Evolutionary conservation across 2,329 filamentous ascomycete genomes (phyloP), one percentile per base, ranked within the genome.

Genomic region (Botryotinia globosa): DNA sequence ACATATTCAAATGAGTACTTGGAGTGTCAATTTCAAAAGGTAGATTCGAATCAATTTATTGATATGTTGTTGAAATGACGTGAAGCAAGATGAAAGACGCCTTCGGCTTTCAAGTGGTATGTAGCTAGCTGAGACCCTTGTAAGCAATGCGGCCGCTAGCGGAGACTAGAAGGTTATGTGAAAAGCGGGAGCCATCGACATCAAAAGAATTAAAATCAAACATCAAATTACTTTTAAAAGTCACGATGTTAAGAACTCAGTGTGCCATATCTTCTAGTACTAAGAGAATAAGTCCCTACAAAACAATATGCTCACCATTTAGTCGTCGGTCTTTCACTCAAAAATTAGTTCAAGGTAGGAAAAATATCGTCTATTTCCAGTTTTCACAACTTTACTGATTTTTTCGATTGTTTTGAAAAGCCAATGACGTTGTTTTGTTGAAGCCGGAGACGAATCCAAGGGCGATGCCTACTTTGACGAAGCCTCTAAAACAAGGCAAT

Each of bases 401-500:
- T 54, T 54, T 44, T 56, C n/a, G 25, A 3, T 63, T 34, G 0
- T 65, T 32, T 16, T 34, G 18, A 34, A 32, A 37, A 72, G 70
- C 20, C 25, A 68, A 72, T 44, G 80, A 82, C 61, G 75, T 78
- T 63, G 78, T 81, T 56, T 65, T 81, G 14, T 69, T 81, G 44
- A 77, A 74, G 62, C 72, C 76, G 10, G 77, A 72, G 32, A 39
- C 69, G 32, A 72, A 72, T 56, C 42, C 63, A 51, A 58, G 48
- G 9, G 64, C 74, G 16, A 29, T 69, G 1, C 72, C 80, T 6
- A 77, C 81, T 29, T 80, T 87, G 58, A 83, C 82, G 1, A 82
- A 82, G 69, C 83, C 83, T 34, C 80, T 87, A 51, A 80, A 77
- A 48, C 77, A 76, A 64, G 81, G 82, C 37, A 78, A 82, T 37